These are phyloP conservation scores for Aristolochia fimbriata DNA, from an alignment of 164 flowering plant species.

Conservation along the genomic window DNA sequence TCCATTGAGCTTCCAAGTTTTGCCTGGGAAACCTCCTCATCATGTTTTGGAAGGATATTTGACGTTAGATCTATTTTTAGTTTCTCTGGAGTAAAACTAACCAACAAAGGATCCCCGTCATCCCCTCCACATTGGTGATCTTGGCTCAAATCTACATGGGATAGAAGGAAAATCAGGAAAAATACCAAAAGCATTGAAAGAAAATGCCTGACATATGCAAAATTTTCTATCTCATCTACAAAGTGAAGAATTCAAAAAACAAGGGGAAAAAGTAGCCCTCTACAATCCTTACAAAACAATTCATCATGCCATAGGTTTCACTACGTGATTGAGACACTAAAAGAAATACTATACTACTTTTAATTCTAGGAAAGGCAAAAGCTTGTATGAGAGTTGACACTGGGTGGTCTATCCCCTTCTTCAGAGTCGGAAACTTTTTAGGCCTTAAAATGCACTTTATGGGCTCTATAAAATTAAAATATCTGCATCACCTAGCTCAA, in stretches of 20 bases:
- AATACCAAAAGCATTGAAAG: not conserved
- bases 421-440: too few species aligned
- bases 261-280: not conserved
- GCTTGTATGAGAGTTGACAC: too few species aligned
- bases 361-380: too few species aligned
- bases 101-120: conserved; percentile 16
- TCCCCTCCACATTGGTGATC: conserved; percentile 17
- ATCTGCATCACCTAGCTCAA: too few species aligned
- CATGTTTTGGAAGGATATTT: conserved; percentile 6
- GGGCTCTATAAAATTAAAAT: too few species aligned
- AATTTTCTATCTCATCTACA: not conserved
- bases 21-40: not conserved
- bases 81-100: conserved; percentile 17
- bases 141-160: conserved; percentile 36
- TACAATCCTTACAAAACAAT: not conserved
- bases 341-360: too few species aligned
- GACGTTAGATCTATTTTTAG: conserved; percentile 13
- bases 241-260: not conserved
- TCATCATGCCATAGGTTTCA: too few species aligned
- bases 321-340: too few species aligned
- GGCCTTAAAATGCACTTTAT: too few species aligned
- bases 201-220: conserved; percentile 5
- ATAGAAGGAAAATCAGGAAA: conserved; percentile 20
- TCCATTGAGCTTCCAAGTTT: too few species aligned
- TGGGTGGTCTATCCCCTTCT: too few species aligned